These are phyloP conservation scores for Rhytidiadelphus loreus DNA, from an alignment of 225 moss, liverwort and hornwort species.

Conservation along the genomic window DNA sequence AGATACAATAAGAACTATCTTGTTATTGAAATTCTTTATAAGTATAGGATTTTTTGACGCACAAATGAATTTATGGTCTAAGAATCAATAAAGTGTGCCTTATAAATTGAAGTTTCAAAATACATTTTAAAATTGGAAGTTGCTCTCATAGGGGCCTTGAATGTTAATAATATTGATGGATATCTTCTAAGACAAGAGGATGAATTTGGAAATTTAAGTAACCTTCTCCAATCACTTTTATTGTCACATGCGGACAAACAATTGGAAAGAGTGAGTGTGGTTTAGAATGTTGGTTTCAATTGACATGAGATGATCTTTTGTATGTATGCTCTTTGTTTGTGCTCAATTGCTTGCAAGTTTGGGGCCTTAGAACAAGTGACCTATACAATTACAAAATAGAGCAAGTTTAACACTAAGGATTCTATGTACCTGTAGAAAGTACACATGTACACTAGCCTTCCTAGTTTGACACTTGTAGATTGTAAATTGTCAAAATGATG, in stretches of 20 bases:
- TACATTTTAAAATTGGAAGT: neutral
- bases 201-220: neutral
- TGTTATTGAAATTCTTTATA: neutral
- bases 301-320: neutral
- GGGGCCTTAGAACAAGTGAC: neutral
- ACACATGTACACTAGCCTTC: rapidly evolving
- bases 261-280: neutral
- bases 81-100: rapidly evolving
- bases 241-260: rapidly evolving
- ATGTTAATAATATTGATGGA: neutral
- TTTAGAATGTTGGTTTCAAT: neutral
- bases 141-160: neutral
- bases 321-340: neutral
- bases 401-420: rapidly evolving
- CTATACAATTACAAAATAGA: neutral
- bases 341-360: neutral
- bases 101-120: neutral
- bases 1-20: neutral
- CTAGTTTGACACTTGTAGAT: neutral
- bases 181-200: neutral
- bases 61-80: rapidly evolving
- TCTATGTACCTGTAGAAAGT: rapidly evolving
- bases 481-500: neutral
- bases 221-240: rapidly evolving
- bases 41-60: neutral